A percentile compares a stretch with the other conserved stretches of the same genome.
These are phyloP conservation scores for Farysia itapuensis DNA, from an alignment of 1,284 basidiomycete species.

Conservation along the genomic window DNA sequence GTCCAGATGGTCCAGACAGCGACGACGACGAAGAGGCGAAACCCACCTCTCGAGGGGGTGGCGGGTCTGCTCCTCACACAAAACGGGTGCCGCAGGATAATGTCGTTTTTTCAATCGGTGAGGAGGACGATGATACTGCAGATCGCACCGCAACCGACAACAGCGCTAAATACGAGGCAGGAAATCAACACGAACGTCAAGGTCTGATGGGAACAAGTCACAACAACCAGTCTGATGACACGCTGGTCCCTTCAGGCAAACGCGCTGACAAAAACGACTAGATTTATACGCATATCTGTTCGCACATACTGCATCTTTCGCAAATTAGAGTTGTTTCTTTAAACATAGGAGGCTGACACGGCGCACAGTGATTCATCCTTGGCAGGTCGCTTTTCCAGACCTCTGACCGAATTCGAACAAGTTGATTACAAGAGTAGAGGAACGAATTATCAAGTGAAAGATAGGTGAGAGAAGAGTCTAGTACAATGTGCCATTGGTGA, in stretches of 20 bases:
- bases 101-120: conserved; percentile 49
- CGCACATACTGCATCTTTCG: no score
- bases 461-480: conserved; percentile 2
- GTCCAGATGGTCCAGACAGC: conserved; percentile 28
- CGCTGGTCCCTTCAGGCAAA: conserved; percentile 32
- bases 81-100: conserved; percentile 12
- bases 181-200: conserved; percentile 11
- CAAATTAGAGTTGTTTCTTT: no score
- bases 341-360: no score
- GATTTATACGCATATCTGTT: no score
- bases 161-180: background rate
- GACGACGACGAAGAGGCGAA: conserved; percentile 36
- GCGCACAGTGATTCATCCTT: no score
- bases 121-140: conserved; percentile 42
- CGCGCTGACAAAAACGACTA: conserved; percentile 24
- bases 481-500: conserved; percentile 36
- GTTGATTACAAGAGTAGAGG: background rate
- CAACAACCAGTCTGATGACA: conserved; percentile 35
- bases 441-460: background rate
- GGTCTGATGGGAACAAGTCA: conserved; percentile 30
- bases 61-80: background rate
- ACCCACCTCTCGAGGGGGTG: conserved; percentile 10
- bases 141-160: conserved; percentile 6
- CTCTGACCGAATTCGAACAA: no score
- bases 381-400: no score